phyloP scores from a whole-genome alignment of 768 basidiomycete species.

The Russula abietina region DNA sequence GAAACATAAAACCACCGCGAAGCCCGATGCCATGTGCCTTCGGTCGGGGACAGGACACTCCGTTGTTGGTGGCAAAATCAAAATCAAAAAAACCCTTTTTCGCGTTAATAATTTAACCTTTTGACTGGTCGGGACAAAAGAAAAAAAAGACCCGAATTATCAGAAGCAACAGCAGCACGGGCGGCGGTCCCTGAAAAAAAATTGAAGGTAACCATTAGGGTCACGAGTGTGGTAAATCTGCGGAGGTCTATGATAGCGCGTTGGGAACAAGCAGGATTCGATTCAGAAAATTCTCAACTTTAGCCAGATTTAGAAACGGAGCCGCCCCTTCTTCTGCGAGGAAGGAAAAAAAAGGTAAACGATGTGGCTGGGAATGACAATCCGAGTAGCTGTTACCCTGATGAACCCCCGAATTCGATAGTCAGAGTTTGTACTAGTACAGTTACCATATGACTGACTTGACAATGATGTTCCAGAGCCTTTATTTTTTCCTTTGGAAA shows the following conservation, averaged over 20 bases:
- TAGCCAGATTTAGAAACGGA: conserved; percentile 64
- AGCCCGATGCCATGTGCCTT: conserved; percentile 24
- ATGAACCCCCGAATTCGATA: conserved; percentile 6
- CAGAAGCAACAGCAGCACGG: conserved; percentile 36
- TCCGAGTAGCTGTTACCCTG: conserved; percentile 58
- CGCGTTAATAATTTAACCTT: conserved; percentile 38
- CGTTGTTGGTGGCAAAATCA: conserved; percentile 30
- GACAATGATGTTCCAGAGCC: conserved; percentile 47
- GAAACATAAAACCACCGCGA: not conserved
- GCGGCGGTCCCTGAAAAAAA: conserved; percentile 38
- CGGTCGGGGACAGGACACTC: conserved; percentile 34
- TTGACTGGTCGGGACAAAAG: conserved; percentile 31
- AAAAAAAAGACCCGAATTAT: conserved; percentile 34
- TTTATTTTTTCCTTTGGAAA: conserved; percentile 40
- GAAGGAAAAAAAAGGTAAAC: conserved; percentile 49
- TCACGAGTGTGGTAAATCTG: conserved; percentile 38
- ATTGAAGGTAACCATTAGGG: conserved; percentile 35
- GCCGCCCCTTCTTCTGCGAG: conserved; percentile 39
- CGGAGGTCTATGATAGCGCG: too few relatives aligned
- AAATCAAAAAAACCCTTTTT: not conserved
- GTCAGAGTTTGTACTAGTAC: conserved; percentile 10
- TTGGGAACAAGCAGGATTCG: too few relatives aligned
- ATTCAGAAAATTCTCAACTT: conserved; percentile 38
- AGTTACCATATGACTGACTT: conserved; percentile 33
- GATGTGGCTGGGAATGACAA: conserved; percentile 63